Evolutionary conservation across 2,329 filamentous ascomycete species (phyloP).

Genomic region (Fusarium pseudonygamai): DNA sequence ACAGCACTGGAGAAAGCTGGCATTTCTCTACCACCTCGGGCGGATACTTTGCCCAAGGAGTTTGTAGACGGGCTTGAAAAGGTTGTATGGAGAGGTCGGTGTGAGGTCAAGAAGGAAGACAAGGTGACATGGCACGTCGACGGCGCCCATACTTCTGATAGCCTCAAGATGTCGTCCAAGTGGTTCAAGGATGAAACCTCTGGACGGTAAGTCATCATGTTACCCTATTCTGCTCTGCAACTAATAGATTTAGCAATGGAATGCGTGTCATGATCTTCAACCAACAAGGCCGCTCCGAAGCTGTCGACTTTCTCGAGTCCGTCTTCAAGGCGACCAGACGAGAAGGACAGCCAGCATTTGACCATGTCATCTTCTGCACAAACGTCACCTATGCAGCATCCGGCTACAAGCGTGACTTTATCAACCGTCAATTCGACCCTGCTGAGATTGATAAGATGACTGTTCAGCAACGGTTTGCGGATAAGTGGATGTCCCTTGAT

Average conservation of each 20-base stretch:
- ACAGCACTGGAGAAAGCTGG: constrained; percentile 58
- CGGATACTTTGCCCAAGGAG: constrained; percentile 62
- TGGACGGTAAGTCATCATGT: constrained; percentile 39
- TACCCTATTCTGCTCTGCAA: not conserved
- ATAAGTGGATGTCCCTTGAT: constrained; percentile 60
- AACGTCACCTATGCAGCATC: constrained; percentile 69
- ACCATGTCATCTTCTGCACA: constrained; percentile 83
- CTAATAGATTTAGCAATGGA: constrained; percentile 43
- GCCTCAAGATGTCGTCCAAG: constrained; percentile 79
- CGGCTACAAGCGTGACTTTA: constrained; percentile 66
- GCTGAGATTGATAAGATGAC: constrained; percentile 61
- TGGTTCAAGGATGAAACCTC: constrained; percentile 77
- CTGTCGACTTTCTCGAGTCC: constrained; percentile 62
- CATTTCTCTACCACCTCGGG: constrained; percentile 40
- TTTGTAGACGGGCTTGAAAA: constrained; percentile 79
- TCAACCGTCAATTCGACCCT: constrained; percentile 64
- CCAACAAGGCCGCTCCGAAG: constrained; percentile 71
- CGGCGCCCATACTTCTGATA: constrained; percentile 92
- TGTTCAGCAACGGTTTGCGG: constrained; percentile 62
- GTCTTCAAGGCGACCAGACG: constrained; percentile 52
- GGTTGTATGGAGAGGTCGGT: constrained; percentile 82
- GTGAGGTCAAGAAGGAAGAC: constrained; percentile 67
- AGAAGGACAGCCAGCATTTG: constrained; percentile 59
- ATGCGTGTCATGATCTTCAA: constrained; percentile 82
- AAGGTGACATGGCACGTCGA: constrained; percentile 85